Conservation (phyloP, 495 filamentous ascomycete genomes). For the Lineolata rhizophorae region DNA sequence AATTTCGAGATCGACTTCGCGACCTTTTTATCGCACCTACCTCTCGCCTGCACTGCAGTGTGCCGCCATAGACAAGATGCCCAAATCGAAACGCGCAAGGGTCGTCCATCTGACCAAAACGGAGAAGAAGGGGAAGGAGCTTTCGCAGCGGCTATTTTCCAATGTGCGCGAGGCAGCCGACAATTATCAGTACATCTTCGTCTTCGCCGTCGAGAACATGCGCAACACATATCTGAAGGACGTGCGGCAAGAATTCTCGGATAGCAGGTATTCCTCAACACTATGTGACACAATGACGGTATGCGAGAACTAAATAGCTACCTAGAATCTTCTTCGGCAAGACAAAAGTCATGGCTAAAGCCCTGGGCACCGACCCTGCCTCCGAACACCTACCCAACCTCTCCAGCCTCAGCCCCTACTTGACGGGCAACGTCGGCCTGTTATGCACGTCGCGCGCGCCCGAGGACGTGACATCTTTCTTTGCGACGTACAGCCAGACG, state of each 20-base stretch:
- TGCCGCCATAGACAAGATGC: conserved; percentile 41
- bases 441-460: conserved; percentile 66
- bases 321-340: conserved; percentile 87
- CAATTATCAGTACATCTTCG: conserved; percentile 71
- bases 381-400: conserved; percentile 57
- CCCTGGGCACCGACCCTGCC: conserved; percentile 54
- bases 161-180: conserved; percentile 73
- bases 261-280: conserved; percentile 54
- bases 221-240: conserved; percentile 92
- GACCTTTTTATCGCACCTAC: no score
- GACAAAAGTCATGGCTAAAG: conserved; percentile 92
- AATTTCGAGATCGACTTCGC: not conserved
- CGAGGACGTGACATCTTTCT: conserved; percentile 38
- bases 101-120: conserved; percentile 77
- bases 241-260: conserved; percentile 60
- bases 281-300: no score
- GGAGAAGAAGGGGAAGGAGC: conserved; percentile 78
- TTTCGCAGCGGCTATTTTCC: conserved; percentile 67
- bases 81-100: conserved; percentile 81
- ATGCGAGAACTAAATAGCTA: no score
- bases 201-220: conserved; percentile 94
- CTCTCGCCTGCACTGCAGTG: no score
- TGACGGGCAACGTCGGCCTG: conserved; percentile 67
- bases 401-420: conserved; percentile 41
- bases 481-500: conserved; percentile 38